Base-by-base conservation (phyloP, 116 monocot genomes). In the Trichopus zeylanicus region DNA sequence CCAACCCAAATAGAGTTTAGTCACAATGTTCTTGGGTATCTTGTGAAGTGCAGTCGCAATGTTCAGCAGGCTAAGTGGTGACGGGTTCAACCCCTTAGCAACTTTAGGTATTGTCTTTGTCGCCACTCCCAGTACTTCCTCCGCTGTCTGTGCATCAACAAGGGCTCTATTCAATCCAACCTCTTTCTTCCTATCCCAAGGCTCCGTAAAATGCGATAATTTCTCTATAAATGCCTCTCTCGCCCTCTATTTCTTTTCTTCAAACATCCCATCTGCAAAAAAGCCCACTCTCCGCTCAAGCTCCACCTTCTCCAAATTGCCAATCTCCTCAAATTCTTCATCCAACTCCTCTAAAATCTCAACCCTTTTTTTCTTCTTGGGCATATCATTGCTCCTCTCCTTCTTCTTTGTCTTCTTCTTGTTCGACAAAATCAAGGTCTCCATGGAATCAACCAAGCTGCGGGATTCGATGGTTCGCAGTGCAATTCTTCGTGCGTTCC, bases 21-120 rank as follows among this genome's bases (percentile, higher is more conserved):
- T 88, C 65, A 91, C 98, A 91, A 98, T 98, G 73, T 91, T 98
- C 76, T 78, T 98, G 10, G 98, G 92, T 29, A 98, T 88, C 37
- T 92, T 65, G 37, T 98, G 98, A 24, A 98, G 80, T 10, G 85
- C 85, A 9, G 98, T 91, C 3, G 98, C 82, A 26, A 88, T 75
- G 42, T 91, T 98, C 27, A 91, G 60, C 29, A 91, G 88, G 19
- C 75, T 82, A 15, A 98, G 73, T 15, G 98, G 98, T 21, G 98
- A 98, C 27, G 98, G 98, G 31, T 68, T 82, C 64, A 98, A 65
- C n/a, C 92, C 98, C 62, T 98, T 98, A 1, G 88, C 77, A 8
- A 98, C 92, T 0, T 82, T 85, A 2, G 49, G 67, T 42, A 91
- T 78, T 26, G 71, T 74, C 46, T 98, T 88, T 0, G 82, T 56